Conservation (phyloP, 345 rosid species). For the Erodium maritimum region DNA sequence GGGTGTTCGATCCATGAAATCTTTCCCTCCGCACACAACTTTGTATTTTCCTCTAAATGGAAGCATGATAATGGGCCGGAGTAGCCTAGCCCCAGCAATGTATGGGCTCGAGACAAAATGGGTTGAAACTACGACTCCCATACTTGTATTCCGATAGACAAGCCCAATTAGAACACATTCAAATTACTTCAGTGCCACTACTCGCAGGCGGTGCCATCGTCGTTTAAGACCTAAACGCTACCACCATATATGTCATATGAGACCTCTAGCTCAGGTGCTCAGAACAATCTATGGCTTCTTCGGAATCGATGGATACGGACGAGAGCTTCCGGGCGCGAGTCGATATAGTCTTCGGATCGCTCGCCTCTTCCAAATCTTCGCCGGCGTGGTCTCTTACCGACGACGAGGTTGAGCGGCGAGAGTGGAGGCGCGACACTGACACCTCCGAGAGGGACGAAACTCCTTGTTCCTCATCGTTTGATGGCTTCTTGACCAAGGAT, state of each 20-base stretch:
- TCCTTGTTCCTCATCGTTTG: background rate
- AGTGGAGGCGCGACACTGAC: constrained; percentile 29
- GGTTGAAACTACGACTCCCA: no score
- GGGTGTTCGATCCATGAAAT: no score
- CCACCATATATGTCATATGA: background rate
- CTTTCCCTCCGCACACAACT: no score
- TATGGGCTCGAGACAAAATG: no score
- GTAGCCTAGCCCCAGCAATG: no score
- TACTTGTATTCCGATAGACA: no score
- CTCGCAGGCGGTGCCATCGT: no score
- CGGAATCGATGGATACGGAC: constrained; percentile 14
- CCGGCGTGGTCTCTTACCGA: constrained; percentile 39
- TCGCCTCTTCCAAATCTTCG: constrained; percentile 26
- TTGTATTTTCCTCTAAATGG: no score
- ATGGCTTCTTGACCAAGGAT: constrained; percentile 12
- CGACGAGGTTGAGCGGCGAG: constrained; percentile 26
- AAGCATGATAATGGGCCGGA: no score
- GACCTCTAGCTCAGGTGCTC: background rate
- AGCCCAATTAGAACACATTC: no score
- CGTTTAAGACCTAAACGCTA: background rate
- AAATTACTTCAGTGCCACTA: no score
- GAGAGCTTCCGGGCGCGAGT: constrained; percentile 46
- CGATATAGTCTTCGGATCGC: constrained; percentile 44
- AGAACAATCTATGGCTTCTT: background rate
- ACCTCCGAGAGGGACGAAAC: constrained; percentile 7